Evolutionary conservation across 1,139 yeast species (phyloP).

Genomic region (Yamadazyma atlantica): DNA sequence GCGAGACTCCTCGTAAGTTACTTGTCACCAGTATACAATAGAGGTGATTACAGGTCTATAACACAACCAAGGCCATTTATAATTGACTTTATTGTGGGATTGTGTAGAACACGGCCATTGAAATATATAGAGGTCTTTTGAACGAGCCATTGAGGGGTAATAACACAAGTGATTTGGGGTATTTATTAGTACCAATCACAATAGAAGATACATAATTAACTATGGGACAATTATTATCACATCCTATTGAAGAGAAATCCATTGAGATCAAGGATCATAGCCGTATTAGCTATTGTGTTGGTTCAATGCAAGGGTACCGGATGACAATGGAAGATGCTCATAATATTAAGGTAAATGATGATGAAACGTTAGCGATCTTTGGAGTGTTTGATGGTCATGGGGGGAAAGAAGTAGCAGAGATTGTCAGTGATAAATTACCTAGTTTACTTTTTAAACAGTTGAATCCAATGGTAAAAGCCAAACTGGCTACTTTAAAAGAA

Average conservation of each 20-base stretch:
- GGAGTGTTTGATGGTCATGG: conserved; percentile 86
- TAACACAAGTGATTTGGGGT: too few species aligned
- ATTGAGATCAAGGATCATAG: conserved; percentile 46
- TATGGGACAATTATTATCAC: conserved; percentile 79
- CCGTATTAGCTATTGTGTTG: conserved; percentile 58
- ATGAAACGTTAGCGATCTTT: conserved; percentile 54
- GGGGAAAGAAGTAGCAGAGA: conserved; percentile 60
- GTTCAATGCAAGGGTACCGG: conserved; percentile 80
- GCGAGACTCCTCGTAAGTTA: too few species aligned
- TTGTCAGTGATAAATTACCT: conserved; percentile 46
- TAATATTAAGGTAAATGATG: conserved; percentile 43
- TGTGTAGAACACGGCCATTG: too few species aligned
- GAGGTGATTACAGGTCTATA: too few species aligned
- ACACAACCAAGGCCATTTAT: too few species aligned
- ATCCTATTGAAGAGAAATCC: conserved; percentile 70
- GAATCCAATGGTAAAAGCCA: conserved; percentile 13
- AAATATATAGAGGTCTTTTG: too few species aligned
- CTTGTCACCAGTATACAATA: too few species aligned
- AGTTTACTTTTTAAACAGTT: conserved; percentile 31
- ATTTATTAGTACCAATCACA: too few species aligned
- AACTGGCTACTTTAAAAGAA: conserved; percentile 8
- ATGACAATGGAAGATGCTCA: conserved; percentile 80
- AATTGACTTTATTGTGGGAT: too few species aligned
- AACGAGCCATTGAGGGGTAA: too few species aligned
- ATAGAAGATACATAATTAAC: too few species aligned